These are phyloP conservation scores for Sporormia fimetaria DNA, from an alignment of 495 filamentous ascomycete genomes.

Conservation along the genomic window DNA sequence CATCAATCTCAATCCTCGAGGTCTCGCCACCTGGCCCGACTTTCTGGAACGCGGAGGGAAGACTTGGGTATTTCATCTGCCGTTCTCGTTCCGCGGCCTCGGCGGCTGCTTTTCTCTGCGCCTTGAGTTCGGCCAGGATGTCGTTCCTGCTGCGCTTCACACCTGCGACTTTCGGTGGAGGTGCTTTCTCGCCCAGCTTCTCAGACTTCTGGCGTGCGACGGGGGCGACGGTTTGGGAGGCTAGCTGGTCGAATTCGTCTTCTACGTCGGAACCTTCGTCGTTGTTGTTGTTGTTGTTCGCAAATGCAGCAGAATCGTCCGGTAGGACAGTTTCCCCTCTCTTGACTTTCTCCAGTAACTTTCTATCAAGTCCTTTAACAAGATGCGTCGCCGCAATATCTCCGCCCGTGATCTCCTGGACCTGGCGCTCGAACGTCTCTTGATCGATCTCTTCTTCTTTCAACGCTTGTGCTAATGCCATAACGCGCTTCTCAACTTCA, in stretches of 20 bases:
- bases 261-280: slow-evolving; percentile 39
- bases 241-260: slow-evolving; percentile 64
- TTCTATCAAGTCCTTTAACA: slow-evolving; percentile 83
- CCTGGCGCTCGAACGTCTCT: slow-evolving; percentile 58
- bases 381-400: slow-evolving; percentile 70
- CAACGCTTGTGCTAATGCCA: slow-evolving; percentile 68
- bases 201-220: slow-evolving; percentile 47
- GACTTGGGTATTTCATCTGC: slow-evolving; percentile 40
- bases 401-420: slow-evolving; percentile 69
- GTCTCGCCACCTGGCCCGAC: slow-evolving; percentile 54
- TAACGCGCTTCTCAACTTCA: slow-evolving; percentile 51
- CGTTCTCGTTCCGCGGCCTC: slow-evolving; percentile 44
- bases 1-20: slow-evolving; percentile 64
- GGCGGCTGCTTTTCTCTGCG: slow-evolving; percentile 47
- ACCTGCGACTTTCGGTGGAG: slow-evolving; percentile 44
- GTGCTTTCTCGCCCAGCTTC: slow-evolving; percentile 67
- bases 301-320: too few relatives aligned
- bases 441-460: slow-evolving; percentile 74
- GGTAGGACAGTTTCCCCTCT: slow-evolving; percentile 35
- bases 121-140: slow-evolving; percentile 71
- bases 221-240: slow-evolving; percentile 49
- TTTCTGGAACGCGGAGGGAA: slow-evolving; percentile 75
- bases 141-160: slow-evolving; percentile 69
- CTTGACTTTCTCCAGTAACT: slow-evolving; percentile 60
- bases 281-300: slow-evolving; percentile 4